These are phyloP conservation scores for Bondarzewia mesenterica DNA, from an alignment of 1,284 basidiomycete species.

Conservation along the genomic window DNA sequence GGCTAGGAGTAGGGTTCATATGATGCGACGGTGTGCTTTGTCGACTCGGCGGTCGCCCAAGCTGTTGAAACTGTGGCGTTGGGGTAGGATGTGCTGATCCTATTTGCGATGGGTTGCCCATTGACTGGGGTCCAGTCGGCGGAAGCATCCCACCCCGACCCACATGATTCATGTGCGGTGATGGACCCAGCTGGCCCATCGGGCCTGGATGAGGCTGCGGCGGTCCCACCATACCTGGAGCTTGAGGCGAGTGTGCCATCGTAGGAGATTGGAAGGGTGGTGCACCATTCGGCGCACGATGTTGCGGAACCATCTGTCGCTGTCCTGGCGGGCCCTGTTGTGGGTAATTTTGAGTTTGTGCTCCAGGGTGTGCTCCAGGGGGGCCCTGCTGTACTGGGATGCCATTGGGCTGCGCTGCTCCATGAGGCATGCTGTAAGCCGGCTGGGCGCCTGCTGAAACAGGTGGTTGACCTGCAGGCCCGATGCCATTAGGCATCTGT, in stretches of 20 bases:
- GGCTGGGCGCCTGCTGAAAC: conserved; percentile 25
- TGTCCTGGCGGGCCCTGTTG: conserved; percentile 22
- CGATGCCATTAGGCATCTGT: conserved; percentile 23
- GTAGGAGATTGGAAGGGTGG: conserved; percentile 35
- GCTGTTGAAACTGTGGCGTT: conserved; percentile 28
- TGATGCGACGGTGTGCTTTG: conserved; percentile 41
- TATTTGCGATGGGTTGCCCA: conserved; percentile 21
- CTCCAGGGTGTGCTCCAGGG: conserved; percentile 13
- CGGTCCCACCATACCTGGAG: conserved; percentile 18
- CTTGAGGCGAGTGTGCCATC: conserved; percentile 33
- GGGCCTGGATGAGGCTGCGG: conserved; percentile 28
- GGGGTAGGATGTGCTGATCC: conserved; percentile 31
- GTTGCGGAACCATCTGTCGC: conserved; percentile 23
- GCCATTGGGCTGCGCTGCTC: conserved; percentile 30
- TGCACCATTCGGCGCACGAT: conserved; percentile 32
- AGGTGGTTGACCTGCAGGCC: conserved; percentile 22
- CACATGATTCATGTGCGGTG: conserved; percentile 38
- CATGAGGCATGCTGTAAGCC: conserved; percentile 2
- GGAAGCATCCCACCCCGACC: conserved; percentile 43
- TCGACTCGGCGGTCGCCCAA: conserved; percentile 48
- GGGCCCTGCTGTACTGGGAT: conserved; percentile 28
- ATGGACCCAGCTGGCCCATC: conserved; percentile 42
- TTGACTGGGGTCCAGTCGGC: conserved; percentile 29
- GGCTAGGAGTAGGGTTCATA: conserved; percentile 45
- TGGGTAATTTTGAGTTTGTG: conserved; percentile 10